Percentiles rank a stretch among this genome's conserved stretches.
These are phyloP conservation scores for Ophioceras dolichostomum DNA, from an alignment of 2,329 filamentous ascomycete species.

Conservation along the genomic window DNA sequence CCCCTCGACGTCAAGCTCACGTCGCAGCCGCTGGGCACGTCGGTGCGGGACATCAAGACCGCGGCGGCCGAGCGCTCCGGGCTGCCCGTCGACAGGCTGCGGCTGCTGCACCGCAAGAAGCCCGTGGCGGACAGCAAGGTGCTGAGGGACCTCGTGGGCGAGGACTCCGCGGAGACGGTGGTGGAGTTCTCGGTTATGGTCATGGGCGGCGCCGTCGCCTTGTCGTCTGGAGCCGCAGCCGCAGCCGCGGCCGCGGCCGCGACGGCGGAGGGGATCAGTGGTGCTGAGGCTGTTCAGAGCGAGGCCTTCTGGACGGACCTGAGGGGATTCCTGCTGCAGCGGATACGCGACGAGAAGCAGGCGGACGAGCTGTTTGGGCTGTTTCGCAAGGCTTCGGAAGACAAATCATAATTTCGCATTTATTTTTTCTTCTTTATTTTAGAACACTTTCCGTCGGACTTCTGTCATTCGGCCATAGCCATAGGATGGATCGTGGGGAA, in stretches of 20 bases:
- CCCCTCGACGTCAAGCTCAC: slow-evolving; percentile 55
- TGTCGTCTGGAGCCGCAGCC: slow-evolving; percentile 26
- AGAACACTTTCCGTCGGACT: no score
- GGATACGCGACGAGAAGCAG: slow-evolving; percentile 57
- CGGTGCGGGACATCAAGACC: slow-evolving; percentile 67
- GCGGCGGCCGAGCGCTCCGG: slow-evolving; percentile 50
- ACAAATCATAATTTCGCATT: slow-evolving; percentile 17
- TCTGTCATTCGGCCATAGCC: no score
- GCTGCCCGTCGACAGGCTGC: slow-evolving; percentile 66
- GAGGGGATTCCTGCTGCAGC: slow-evolving; percentile 65
- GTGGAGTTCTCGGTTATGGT: slow-evolving; percentile 84
- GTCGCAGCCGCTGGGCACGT: slow-evolving; percentile 53
- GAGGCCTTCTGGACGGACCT: slow-evolving; percentile 82
- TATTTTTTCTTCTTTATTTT: no score
- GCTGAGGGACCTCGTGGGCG: slow-evolving; percentile 56
- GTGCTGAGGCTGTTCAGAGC: slow-evolving; percentile 48
- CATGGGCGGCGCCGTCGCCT: slow-evolving; percentile 50
- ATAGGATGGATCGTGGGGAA: no score
- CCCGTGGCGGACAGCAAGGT: slow-evolving; percentile 68
- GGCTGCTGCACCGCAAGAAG: slow-evolving; percentile 78
- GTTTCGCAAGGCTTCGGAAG: slow-evolving; percentile 63
- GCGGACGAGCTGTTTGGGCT: slow-evolving; percentile 52
- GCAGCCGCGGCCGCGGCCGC: slow-evolving; percentile 21
- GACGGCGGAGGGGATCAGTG: slow-evolving; percentile 40
- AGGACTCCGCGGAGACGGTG: slow-evolving; percentile 28